phyloP scores from a whole-genome alignment of 768 basidiomycete species.

The Pleurotus citrinopileatus region DNA sequence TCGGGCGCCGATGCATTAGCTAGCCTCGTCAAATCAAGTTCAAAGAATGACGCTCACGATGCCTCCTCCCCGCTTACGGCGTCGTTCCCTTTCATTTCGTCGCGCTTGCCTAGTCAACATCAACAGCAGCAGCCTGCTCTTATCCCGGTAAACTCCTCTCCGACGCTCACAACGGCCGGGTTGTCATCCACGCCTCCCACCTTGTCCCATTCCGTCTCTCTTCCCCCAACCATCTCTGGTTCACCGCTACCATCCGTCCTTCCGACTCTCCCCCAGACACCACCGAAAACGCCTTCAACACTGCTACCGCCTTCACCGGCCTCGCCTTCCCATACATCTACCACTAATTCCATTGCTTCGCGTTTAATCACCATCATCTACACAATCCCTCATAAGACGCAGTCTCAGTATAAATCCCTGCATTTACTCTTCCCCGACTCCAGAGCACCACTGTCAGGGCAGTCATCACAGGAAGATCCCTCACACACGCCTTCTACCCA shows the following conservation, averaged over 20 bases:
- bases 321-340: not conserved
- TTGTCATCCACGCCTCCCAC: not conserved
- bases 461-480: too few species aligned
- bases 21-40: not conserved
- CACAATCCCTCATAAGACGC: slow-evolving; percentile 5
- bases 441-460: too few species aligned
- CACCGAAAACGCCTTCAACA: not conserved
- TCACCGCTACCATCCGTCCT: too few species aligned
- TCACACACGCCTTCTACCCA: not conserved
- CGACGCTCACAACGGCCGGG: not conserved
- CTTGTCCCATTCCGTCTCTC: not conserved
- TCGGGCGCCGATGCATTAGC: slow-evolving; percentile 55
- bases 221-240: not conserved
- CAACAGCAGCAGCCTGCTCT: not conserved
- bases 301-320: not conserved
- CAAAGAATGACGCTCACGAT: not conserved
- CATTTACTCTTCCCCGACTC: not conserved
- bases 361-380: slow-evolving; percentile 8
- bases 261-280: not conserved
- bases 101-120: not conserved
- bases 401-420: slow-evolving; percentile 7
- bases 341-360: not conserved
- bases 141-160: not conserved
- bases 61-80: not conserved
- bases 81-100: not conserved